Conservation (phyloP, 768 basidiomycete species). For the Lenzites betulinus region DNA sequence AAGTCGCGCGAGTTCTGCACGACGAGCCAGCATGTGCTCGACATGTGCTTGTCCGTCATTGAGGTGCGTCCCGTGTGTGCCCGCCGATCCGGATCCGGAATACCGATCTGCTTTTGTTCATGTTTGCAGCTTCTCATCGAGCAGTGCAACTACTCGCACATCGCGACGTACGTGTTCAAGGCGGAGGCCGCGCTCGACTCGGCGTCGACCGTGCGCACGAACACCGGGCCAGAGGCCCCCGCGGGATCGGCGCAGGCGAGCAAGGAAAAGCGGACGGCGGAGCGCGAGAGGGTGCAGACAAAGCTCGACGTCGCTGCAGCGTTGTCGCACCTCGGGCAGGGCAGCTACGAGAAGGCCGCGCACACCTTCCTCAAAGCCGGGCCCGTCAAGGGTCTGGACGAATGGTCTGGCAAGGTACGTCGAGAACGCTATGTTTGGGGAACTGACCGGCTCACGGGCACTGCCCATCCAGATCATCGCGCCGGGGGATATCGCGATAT, state of each 20-base stretch:
- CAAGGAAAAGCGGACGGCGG: constrained; percentile 54
- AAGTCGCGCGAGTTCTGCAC: constrained; percentile 93
- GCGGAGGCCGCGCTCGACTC: constrained; percentile 90
- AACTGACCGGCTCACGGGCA: neutral
- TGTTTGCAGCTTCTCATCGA: constrained; percentile 72
- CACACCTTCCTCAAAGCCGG: constrained; percentile 69
- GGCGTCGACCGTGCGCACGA: constrained; percentile 23
- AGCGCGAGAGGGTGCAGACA: constrained; percentile 68
- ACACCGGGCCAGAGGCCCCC: constrained; percentile 20
- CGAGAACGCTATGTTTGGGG: no score
- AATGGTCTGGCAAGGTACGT: constrained; percentile 74
- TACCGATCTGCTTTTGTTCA: constrained; percentile 1
- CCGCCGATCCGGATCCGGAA: no score
- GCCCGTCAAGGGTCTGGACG: constrained; percentile 62
- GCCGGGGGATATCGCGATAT: constrained; percentile 83
- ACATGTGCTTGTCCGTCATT: constrained; percentile 84
- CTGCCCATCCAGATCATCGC: constrained; percentile 60
- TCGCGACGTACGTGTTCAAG: constrained; percentile 93
- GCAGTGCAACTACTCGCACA: constrained; percentile 82
- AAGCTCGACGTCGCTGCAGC: constrained; percentile 84
- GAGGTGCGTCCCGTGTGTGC: constrained; percentile 50
- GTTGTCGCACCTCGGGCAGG: constrained; percentile 70
- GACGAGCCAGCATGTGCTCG: constrained; percentile 88
- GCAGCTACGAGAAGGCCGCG: constrained; percentile 82
- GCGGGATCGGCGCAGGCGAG: constrained; percentile 28